Base-by-base conservation (phyloP, 2,329 filamentous ascomycete genomes). In the Penicillium freii region DNA sequence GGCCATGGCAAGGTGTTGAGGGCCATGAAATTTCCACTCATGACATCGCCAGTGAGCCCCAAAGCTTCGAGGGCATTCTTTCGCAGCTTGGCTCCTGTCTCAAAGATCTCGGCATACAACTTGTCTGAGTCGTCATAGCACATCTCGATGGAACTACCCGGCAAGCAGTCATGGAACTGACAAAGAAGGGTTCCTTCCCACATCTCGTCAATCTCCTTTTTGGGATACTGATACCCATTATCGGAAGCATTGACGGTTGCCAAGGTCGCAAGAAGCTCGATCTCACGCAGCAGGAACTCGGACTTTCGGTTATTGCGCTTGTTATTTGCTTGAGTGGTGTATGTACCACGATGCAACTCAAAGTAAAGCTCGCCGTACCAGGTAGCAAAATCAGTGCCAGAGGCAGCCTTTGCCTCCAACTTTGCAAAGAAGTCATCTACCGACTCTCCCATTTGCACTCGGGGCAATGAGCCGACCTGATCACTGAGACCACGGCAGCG, bases 301-400 rank as follows among this genome's bases (percentile, higher is more conserved):
- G 91, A 83, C 71, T 87, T 89, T 54, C 94, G 85, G 73, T 97
- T 99, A 79, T 95, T 93, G 66, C 86, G 86, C 79, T 99, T 99
- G 80, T 96, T 99, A 78, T 97, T 96, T 58, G 92, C 89, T 74
- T 97, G 93, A 0, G 93, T 97, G 4, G 94, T 99, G 77, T 97
- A 97, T 13, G 93, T 97, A 52, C 94, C 94, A 59, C 94, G 89
- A 73, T 99, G 94, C 48, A 99, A 84, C 76, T 99, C 94, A 73
- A 99, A 96, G 78, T 99, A 99, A 9, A 99, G 83, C 77, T 99
- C 94, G 42, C 94, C 94, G 72, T 96, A 96, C 94, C 94, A 99
- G 1, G 94, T 97, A 25, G 92, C 90, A 53, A 97, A 88, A 19
- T 91, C 82, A 3, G 85, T 84, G 21, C 84, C 84, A 21, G 81